Base-by-base conservation (phyloP, 2,329 filamentous ascomycete genomes). In the Fusarium sp. region DNA sequence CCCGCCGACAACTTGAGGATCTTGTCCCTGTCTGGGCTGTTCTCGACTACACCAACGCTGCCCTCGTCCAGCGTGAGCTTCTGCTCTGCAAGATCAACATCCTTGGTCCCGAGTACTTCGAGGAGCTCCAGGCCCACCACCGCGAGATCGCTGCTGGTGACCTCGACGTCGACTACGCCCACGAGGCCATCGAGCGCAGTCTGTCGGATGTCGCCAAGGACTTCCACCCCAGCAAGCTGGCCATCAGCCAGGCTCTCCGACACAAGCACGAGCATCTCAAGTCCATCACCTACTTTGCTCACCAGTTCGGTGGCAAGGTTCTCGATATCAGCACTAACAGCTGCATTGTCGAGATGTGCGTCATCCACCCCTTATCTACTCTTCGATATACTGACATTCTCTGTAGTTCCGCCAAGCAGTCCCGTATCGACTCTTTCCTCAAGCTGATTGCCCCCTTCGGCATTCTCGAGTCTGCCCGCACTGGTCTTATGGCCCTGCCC, bases 1-100 rank as follows among this genome's bases (percentile, higher is more conserved):
- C 97, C 65, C 92, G 97, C 74, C 90, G 97, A 74, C 97, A 99
- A 86, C 88, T 99, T 66, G 97, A 99, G 85, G 97, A 99, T 81
- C 88, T 99, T 60, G 97, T 99, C 27, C 97, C 97, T 27, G 97
- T 99, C 68, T 99, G 97, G 97, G 97, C 97, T 63, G 97, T 99
- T 37, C 87, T 99, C 67, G 97, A 99, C 85, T 99, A 99, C 86
- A 98, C 95, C 69, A 90, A 92, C 71, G 92, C 97, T 6, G 94
- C 97, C 4, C 91, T 99, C 27, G 97, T 99, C 22, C 97, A 99
- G 89, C 93, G 97, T 73, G 97, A 99, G 85, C 89, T 99, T 33
- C 90, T 99, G 10, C 91, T 99, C 41, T 96, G 97, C 79, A 99
- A 99, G 88, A 91, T 99, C 85, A 97, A 96, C 84, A 98, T 97